phyloP scores from a whole-genome alignment of 345 rosid species.

The Microthlaspi erraticum region DNA sequence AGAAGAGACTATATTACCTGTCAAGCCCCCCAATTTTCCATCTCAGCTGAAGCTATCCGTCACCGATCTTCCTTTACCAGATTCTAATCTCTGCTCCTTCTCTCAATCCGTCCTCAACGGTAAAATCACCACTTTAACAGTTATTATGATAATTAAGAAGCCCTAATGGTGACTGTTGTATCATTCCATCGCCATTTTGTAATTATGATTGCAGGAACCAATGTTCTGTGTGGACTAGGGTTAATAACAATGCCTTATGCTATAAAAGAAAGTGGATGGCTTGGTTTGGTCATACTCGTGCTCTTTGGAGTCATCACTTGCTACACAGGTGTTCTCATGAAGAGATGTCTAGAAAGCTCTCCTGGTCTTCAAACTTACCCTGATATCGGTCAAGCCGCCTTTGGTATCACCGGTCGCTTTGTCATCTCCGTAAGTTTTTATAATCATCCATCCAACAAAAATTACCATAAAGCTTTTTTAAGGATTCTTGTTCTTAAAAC shows the following conservation, averaged over 20 bases:
- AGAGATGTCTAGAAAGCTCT: slow-evolving; percentile 73
- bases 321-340: slow-evolving; percentile 71
- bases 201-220: slow-evolving; percentile 55
- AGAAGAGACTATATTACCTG: slow-evolving; percentile 40
- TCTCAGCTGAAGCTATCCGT: slow-evolving; percentile 43
- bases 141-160: background rate
- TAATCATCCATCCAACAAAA: background rate
- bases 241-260: slow-evolving; percentile 76
- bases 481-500: slow-evolving; percentile 28
- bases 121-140: slow-evolving; percentile 29
- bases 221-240: slow-evolving; percentile 77
- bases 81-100: slow-evolving; percentile 50
- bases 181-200: background rate
- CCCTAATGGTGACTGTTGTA: background rate
- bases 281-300: slow-evolving; percentile 62
- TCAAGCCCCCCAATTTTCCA: slow-evolving; percentile 30
- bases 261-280: slow-evolving; percentile 82
- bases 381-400: slow-evolving; percentile 91
- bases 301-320: slow-evolving; percentile 60
- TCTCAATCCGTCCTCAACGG: slow-evolving; percentile 72
- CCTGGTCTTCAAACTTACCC: slow-evolving; percentile 81
- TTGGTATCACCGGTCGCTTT: slow-evolving; percentile 65
- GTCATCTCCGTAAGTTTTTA: slow-evolving; percentile 58
- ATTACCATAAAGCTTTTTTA: background rate
- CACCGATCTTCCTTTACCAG: slow-evolving; percentile 45